These are phyloP conservation scores for Rhazya stricta DNA, from an alignment of 257 asterid species.

Conservation along the genomic window DNA sequence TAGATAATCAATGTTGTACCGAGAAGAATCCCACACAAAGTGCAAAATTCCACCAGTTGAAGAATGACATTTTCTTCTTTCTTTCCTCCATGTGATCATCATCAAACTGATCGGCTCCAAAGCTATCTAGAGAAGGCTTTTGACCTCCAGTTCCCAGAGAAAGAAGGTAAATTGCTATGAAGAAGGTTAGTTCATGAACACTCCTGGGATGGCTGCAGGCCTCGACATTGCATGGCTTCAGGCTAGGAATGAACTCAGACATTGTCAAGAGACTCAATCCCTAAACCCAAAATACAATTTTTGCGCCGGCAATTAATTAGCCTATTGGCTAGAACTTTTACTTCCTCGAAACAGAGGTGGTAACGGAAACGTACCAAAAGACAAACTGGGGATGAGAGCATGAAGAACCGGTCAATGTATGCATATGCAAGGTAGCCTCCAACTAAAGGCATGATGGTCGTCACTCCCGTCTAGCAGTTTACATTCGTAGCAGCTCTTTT, in stretches of 20 bases:
- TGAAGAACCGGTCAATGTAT: slow-evolving; percentile 25
- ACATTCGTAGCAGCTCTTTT: slow-evolving; percentile 29
- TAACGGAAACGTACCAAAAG: slow-evolving; percentile 16
- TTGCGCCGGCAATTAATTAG: not conserved
- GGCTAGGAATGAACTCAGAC: slow-evolving; percentile 51
- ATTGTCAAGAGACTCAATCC: slow-evolving; percentile 63
- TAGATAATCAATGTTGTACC: slow-evolving; percentile 57
- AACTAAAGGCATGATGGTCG: slow-evolving; percentile 26
- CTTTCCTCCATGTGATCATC: slow-evolving; percentile 58
- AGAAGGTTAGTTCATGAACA: slow-evolving; percentile 52
- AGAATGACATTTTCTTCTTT: slow-evolving; percentile 57
- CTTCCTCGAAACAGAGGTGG: not conserved
- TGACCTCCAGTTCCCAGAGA: slow-evolving; percentile 75
- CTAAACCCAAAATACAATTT: slow-evolving; percentile 20
- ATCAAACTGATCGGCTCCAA: slow-evolving; percentile 88
- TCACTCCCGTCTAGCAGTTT: slow-evolving; percentile 29
- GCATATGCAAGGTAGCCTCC: slow-evolving; percentile 35
- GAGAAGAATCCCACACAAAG: slow-evolving; percentile 55
- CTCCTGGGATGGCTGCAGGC: slow-evolving; percentile 26
- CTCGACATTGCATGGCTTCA: slow-evolving; percentile 37
- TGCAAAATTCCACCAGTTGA: slow-evolving; percentile 83
- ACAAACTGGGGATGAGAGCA: slow-evolving; percentile 27
- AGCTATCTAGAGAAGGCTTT: slow-evolving; percentile 77
- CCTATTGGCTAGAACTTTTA: not conserved
- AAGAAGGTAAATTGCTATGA: slow-evolving; percentile 56